Conservation (phyloP, 176 grass and related monocot species). For the Musa acuminata region DNA sequence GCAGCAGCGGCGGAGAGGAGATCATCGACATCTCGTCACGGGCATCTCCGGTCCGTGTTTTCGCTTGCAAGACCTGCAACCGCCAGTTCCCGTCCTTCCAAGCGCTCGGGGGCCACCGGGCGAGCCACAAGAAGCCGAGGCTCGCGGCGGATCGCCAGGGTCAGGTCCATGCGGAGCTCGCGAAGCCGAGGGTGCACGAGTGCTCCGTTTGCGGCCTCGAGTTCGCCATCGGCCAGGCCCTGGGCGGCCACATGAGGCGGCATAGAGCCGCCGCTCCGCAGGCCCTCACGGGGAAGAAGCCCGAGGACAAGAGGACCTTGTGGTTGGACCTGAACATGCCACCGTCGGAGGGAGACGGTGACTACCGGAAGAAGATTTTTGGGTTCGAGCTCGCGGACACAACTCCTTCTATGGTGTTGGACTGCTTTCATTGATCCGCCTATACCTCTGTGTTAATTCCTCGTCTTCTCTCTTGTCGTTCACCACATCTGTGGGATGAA, state of each 20-base stretch:
- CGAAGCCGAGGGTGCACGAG: neutral
- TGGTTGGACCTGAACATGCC: slow-evolving; percentile 4
- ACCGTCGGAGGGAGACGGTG: neutral
- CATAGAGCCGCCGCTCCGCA: neutral
- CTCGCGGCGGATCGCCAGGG: neutral
- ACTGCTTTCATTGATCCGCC: slow-evolving; percentile 1
- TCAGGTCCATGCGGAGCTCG: neutral
- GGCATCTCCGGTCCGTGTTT: neutral
- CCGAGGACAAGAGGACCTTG: neutral
- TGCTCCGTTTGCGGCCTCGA: slow-evolving; percentile 7
- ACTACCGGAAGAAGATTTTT: neutral
- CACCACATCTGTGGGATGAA: no score
- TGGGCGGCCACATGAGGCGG: slow-evolving; percentile 1
- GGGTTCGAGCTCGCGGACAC: neutral
- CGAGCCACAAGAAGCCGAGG: slow-evolving; percentile 7
- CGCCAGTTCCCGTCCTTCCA: slow-evolving; percentile 9
- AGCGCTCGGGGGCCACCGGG: slow-evolving; percentile 3
- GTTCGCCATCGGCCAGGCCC: slow-evolving; percentile 2
- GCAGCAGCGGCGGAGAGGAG: neutral
- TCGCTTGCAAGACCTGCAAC: slow-evolving; percentile 9
- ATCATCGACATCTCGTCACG: neutral
- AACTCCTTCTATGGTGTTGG: neutral
- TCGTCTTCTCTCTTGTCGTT: no score
- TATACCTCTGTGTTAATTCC: no score
- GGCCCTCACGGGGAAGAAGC: neutral